Evolutionary conservation across 768 basidiomycete genomes (phyloP).

Genomic region (Trametes meyenii): DNA sequence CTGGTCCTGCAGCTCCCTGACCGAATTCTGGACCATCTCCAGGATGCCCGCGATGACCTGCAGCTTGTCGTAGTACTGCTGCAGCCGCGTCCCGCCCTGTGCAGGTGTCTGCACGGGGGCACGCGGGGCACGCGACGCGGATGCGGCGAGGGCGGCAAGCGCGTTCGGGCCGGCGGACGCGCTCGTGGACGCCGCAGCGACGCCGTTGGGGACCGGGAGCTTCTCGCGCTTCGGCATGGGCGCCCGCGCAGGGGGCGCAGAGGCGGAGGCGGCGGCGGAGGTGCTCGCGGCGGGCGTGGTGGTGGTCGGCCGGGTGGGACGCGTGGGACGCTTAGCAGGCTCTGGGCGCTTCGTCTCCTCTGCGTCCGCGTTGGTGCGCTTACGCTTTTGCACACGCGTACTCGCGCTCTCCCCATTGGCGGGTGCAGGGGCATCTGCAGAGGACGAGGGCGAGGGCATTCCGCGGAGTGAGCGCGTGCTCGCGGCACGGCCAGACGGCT

Average conservation of each 20-base stretch:
- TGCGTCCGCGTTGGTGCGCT: slow-evolving; percentile 15
- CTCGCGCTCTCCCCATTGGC: slow-evolving; percentile 21
- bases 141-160: slow-evolving; percentile 21
- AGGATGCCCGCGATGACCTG: slow-evolving; percentile 24
- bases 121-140: slow-evolving; percentile 22
- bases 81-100: slow-evolving; percentile 2
- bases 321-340: slow-evolving; percentile 19
- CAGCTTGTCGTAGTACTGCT: slow-evolving; percentile 22
- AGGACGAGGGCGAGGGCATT: slow-evolving; percentile 11
- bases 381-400: slow-evolving; percentile 19
- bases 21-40: slow-evolving; percentile 22
- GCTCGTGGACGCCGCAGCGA: slow-evolving; percentile 10
- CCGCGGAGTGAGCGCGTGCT: slow-evolving; percentile 12
- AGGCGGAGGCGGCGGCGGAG: slow-evolving; percentile 18
- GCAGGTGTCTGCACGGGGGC: slow-evolving; percentile 10
- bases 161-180: slow-evolving; percentile 10
- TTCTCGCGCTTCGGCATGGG: slow-evolving; percentile 15
- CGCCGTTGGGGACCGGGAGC: slow-evolving; percentile 19
- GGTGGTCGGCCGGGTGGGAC: slow-evolving; percentile 18
- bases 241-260: slow-evolving; percentile 9
- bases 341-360: slow-evolving; percentile 23
- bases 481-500: slow-evolving; percentile 1
- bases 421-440: slow-evolving; percentile 13
- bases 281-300: slow-evolving; percentile 17
- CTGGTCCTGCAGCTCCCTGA: slow-evolving; percentile 24